phyloP scores from a whole-genome alignment of 2,329 filamentous ascomycete species.

The Lecanoromycetidae sp. region DNA sequence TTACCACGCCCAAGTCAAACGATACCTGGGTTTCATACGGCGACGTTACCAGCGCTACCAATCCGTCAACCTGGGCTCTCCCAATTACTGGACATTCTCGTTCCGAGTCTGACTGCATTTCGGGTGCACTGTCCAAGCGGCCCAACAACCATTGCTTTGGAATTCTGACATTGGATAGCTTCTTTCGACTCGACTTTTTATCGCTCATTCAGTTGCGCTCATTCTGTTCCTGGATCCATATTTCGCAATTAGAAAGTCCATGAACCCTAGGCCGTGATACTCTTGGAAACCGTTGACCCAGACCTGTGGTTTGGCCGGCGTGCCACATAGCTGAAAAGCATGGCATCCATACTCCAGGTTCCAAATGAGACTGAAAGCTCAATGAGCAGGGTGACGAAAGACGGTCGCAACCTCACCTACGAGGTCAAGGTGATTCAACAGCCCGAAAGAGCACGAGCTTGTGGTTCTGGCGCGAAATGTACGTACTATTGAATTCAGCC shows the following conservation, averaged over 20 bases:
- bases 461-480: slow-evolving; percentile 93
- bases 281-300: not conserved
- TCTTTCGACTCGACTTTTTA: not conserved
- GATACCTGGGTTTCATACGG: too few relatives aligned
- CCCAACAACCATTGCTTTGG: slow-evolving; percentile 4
- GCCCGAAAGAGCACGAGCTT: slow-evolving; percentile 85
- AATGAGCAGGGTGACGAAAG: slow-evolving; percentile 20
- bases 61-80: too few relatives aligned
- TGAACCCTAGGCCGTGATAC: not conserved
- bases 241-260: not conserved
- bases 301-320: not conserved
- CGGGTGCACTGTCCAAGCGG: not conserved
- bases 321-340: not conserved
- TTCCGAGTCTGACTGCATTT: not conserved
- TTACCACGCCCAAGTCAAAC: too few relatives aligned
- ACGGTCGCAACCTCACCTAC: slow-evolving; percentile 17
- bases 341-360: slow-evolving; percentile 13
- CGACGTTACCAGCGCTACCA: too few relatives aligned
- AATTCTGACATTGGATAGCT: slow-evolving; percentile 4
- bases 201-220: not conserved
- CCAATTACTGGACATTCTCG: too few relatives aligned
- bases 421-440: slow-evolving; percentile 68
- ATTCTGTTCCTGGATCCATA: not conserved
- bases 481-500: slow-evolving; percentile 27
- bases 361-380: slow-evolving; percentile 21